phyloP scores from a whole-genome alignment of 495 filamentous ascomycete species.

The Talaromyces adpressus region DNA sequence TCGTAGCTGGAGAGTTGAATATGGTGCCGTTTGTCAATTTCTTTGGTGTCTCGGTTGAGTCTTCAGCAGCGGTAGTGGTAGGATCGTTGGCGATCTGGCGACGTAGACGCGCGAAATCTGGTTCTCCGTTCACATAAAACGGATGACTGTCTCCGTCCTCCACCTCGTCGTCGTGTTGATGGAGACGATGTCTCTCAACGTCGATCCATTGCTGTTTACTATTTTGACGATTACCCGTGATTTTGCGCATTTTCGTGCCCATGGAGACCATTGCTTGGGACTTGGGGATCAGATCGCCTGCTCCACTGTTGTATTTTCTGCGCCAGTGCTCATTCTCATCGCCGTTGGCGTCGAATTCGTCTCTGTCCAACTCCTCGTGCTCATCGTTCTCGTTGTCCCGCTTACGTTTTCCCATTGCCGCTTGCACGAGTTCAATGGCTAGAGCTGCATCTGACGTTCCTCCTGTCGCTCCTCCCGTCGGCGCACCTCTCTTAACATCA shows the following conservation, averaged over 20 bases:
- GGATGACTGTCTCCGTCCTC: constrained; percentile 8
- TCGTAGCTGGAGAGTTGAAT: background rate
- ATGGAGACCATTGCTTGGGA: constrained; percentile 48
- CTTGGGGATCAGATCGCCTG: constrained; percentile 55
- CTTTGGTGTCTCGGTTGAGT: background rate
- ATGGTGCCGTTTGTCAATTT: background rate
- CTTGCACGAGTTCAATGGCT: background rate
- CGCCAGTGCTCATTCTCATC: constrained; percentile 27
- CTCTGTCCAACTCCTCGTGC: background rate
- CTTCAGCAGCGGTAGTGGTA: background rate
- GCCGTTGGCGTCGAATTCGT: constrained; percentile 32
- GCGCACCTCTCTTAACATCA: background rate
- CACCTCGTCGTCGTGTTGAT: constrained; percentile 34
- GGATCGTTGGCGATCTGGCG: constrained; percentile 12
- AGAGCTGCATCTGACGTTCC: background rate
- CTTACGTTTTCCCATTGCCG: background rate
- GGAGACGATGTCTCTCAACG: constrained; percentile 35
- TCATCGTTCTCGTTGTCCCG: background rate
- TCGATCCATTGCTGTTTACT: constrained; percentile 38
- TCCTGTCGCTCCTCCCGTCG: background rate
- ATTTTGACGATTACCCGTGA: constrained; percentile 19
- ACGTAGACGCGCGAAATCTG: constrained; percentile 27
- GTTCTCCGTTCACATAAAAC: constrained; percentile 25
- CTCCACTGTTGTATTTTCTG: constrained; percentile 44
- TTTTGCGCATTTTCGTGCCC: constrained; percentile 50